These are phyloP conservation scores for Martiniozyma abietophila DNA, from an alignment of 805 yeast genomes.

Conservation along the genomic window DNA sequence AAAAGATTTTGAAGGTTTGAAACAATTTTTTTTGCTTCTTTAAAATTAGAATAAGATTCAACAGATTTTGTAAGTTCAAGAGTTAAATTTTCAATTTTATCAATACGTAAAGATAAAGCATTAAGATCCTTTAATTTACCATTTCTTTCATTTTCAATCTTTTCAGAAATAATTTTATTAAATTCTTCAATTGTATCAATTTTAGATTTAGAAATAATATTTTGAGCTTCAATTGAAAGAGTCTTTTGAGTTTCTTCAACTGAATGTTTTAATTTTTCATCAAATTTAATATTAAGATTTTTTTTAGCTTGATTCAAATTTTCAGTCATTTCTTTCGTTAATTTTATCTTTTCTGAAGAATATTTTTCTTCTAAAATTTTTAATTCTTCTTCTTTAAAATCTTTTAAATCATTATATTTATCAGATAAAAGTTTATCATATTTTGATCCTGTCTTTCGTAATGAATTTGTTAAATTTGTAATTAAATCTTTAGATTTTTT, in stretches of 20 bases:
- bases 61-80: conserved; percentile 33
- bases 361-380: conserved; percentile 27
- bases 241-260: conserved; percentile 58
- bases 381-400: conserved; percentile 5
- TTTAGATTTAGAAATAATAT: conserved; percentile 58
- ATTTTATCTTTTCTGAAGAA: conserved; percentile 33
- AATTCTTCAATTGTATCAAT: conserved; percentile 62
- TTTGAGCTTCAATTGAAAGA: conserved; percentile 62
- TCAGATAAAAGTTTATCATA: conserved; percentile 18
- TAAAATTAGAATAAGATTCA: conserved; percentile 28
- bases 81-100: conserved; percentile 47
- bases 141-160: conserved; percentile 65
- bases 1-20: conserved; percentile 34
- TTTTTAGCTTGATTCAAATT: conserved; percentile 57
- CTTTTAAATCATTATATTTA: conserved; percentile 21
- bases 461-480: conserved; percentile 16
- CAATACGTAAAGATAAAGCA: conserved; percentile 46
- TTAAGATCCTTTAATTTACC: conserved; percentile 66
- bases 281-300: conserved; percentile 50
- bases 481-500: conserved; percentile 18
- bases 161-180: conserved; percentile 44
- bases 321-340: conserved; percentile 48
- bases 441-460: conserved; percentile 17
- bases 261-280: conserved; percentile 50
- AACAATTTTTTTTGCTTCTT: conserved; percentile 36